Base-by-base conservation (phyloP, 306 rosid genomes). In the Prosopis cineraria region DNA sequence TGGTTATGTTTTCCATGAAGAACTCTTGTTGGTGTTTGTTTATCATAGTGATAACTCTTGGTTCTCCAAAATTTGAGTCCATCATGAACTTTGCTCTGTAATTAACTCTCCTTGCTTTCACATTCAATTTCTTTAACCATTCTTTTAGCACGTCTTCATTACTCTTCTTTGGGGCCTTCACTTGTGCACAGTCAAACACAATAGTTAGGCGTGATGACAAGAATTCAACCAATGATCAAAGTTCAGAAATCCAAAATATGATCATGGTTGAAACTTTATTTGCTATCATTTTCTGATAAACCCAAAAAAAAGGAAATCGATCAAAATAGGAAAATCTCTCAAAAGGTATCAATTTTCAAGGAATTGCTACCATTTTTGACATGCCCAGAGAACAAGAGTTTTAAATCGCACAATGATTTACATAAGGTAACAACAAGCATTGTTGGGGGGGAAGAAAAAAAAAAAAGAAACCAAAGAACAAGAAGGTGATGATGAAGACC, bases 1-100 rank as follows among this genome's bases (percentile, higher is more conserved):
- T n/a, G 63, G 94, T 85, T 74, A 93, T 88, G 1, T 85, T 84
- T 74, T 93, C 98, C 67, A 93, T 70, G 76, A 82, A 91, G 74
- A 93, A 88, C 85, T 93, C 98, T 27, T 73, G 80, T 44, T 89
- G 98, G 67, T 93, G 96, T 78, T 88, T 91, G 86, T 93, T 93
- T 14, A 53, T 40, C 63, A 93, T 88, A 5, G 82, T 82, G 69
- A 93, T 91, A 20, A 96, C 98, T 82, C 98, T 96, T 2, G 96
- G 98, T 30, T 74, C 53, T 8, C 96, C 98, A 73, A 93, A 93
- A 74, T 77, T 78, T 0, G 98, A 91, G 81, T 88, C 85, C 73
- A 93, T 86, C 7, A 73, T 43, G 83, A 93, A 91, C 67, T 93
- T 96, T 13, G 98, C 94, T 66, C 50, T 93, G 85, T 91, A 93